A percentile compares a stretch with the other conserved stretches of the same genome.
Evolutionary conservation across 768 basidiomycete species (phyloP).

Genomic region (Suillus alpinus): DNA sequence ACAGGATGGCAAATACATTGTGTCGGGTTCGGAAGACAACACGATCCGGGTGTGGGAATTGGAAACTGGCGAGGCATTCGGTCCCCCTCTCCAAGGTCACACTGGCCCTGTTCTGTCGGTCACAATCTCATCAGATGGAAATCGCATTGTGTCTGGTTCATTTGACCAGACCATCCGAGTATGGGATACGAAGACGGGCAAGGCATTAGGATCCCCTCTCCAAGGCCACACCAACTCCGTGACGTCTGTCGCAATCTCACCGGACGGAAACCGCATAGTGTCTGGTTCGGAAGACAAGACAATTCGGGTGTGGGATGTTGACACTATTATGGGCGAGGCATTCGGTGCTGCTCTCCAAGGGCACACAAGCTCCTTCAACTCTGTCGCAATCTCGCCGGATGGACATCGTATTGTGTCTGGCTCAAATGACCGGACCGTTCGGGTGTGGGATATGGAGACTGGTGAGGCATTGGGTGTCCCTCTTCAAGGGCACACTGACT

Average conservation of each 20-base stretch:
- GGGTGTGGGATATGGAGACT: not conserved
- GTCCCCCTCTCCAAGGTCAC: not conserved
- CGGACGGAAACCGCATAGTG: conserved; percentile 1
- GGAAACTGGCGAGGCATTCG: not conserved
- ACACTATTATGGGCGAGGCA: too few relatives aligned
- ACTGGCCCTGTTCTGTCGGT: not conserved
- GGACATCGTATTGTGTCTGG: not conserved
- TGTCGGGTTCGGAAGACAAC: not conserved
- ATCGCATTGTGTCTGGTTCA: conserved; percentile 1
- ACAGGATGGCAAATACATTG: not conserved
- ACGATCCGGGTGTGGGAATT: conserved; percentile 10
- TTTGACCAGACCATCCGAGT: not conserved
- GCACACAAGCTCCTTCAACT: too few relatives aligned
- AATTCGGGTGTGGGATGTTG: not conserved
- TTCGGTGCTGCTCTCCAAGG: too few relatives aligned
- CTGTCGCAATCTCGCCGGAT: conserved; percentile 2
- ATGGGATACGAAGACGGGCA: not conserved
- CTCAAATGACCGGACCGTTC: not conserved
- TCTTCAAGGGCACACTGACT: too few relatives aligned
- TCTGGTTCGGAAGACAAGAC: conserved; percentile 4
- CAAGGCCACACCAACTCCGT: not conserved
- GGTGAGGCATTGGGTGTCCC: too few relatives aligned
- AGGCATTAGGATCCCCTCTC: not conserved
- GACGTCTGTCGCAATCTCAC: conserved; percentile 1
- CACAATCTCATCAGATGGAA: not conserved